Evolutionary conservation across 2,329 filamentous ascomycete genomes (phyloP).

Genomic region (Cladosporium sp.): DNA sequence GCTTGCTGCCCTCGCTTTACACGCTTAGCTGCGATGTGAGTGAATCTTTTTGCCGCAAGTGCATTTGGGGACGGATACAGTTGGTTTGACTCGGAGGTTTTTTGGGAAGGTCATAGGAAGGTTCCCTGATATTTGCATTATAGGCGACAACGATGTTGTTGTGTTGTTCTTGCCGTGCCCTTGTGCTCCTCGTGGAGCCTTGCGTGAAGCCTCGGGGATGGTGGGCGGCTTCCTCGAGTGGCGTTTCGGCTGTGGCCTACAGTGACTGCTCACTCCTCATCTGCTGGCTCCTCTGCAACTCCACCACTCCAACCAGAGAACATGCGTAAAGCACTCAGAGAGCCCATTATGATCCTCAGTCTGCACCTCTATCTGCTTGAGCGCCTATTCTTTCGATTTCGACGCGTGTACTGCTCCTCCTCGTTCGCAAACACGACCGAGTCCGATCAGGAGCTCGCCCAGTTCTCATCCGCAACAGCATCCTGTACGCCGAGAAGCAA

Average conservation of each 20-base stretch:
- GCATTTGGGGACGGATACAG: background rate
- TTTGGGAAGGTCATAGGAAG: background rate
- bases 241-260: background rate
- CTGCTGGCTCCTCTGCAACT: background rate
- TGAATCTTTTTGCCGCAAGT: background rate
- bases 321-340: too few relatives aligned
- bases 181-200: background rate
- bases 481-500: background rate
- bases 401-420: background rate
- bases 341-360: background rate
- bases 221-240: background rate
- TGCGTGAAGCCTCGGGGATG: background rate
- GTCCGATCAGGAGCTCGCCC: background rate
- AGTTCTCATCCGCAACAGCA: background rate
- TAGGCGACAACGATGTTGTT: background rate
- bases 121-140: background rate
- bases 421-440: background rate
- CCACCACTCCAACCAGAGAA: background rate
- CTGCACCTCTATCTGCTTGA: background rate
- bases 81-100: background rate
- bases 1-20: background rate
- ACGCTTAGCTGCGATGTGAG: too few relatives aligned
- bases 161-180: background rate
- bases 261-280: background rate
- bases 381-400: background rate